Base-by-base conservation (phyloP, 345 rosid genomes). In the Heritiera littoralis region DNA sequence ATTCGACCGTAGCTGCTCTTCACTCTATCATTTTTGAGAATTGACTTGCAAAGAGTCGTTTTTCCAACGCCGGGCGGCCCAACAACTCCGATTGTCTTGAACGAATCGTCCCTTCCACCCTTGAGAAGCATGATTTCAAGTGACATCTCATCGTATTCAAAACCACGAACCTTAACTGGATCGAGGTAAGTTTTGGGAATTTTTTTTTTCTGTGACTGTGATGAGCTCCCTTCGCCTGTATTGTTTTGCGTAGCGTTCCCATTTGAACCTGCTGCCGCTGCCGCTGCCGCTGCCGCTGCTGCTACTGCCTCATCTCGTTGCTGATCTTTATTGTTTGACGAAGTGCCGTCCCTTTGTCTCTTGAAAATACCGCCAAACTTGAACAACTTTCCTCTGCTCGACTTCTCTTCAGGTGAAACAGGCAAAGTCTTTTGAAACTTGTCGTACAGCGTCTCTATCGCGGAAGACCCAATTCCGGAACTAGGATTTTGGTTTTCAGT, bases 51-150 rank as follows among this genome's bases (percentile, higher is more conserved):
- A 48, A 91, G 82, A 2, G 87, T 78, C 7, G 92, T 86, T 52
- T 89, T 89, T 30, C 92, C 89, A 12, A 80, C 84, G 30, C 88
- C 88, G 2, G 66, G 73, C 20, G 46, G 75, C 67, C 94, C 92
- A 0, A 84, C 79, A 60, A 87, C 66, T 2, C 84, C 91, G 30
- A 82, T 28, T 15, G 84, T 69, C 83, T 83, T 87, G 84, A 89
- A 86, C 64, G 70, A 45, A 17, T 80, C 9, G 35, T 54, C 77
- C 46, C 30, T 49, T 23, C 79, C 75, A 18, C 9, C 76, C 1
- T 38, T 5, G 59, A 81, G 64, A 74, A 88, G 84, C 51, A 78
- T 80, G 35, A 76, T 80, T 73, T 75, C 79, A 46, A 88, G 69
- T 58, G 81, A 78, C 79, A 75, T 28, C 58, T 14, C 64, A 52